Percentiles rank a stretch among this genome's conserved stretches.
These are phyloP conservation scores for Pezicula radicicola DNA, from an alignment of 2,329 filamentous ascomycete species.

Conservation along the genomic window DNA sequence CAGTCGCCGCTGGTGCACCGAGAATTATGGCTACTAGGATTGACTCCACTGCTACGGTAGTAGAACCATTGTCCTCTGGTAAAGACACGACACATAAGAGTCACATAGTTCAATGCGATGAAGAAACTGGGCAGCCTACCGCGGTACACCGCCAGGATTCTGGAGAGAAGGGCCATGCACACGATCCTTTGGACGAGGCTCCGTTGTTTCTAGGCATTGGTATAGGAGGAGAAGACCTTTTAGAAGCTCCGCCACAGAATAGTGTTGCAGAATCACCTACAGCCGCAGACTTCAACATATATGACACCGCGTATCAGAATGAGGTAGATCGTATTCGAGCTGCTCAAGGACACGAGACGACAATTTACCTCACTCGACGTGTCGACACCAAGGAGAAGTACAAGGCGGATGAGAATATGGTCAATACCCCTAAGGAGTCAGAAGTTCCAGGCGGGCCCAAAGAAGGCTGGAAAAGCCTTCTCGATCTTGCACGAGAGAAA, in stretches of 20 bases:
- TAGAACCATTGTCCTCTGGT: neutral
- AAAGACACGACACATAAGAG: neutral
- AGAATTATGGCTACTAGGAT: neutral
- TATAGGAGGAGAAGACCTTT: conserved; percentile 51
- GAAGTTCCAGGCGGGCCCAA: conserved; percentile 16
- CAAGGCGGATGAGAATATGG: conserved; percentile 25
- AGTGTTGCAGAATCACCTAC: conserved; percentile 82
- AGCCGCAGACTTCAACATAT: conserved; percentile 81
- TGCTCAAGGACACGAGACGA: conserved; percentile 43
- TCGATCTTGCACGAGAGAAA: conserved; percentile 25
- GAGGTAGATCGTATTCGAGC: conserved; percentile 72
- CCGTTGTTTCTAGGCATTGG: conserved; percentile 76
- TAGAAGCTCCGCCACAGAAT: conserved; percentile 31
- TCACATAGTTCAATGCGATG: neutral
- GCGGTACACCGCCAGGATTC: conserved; percentile 18
- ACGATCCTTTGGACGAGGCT: conserved; percentile 58
- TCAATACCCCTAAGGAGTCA: conserved; percentile 15
- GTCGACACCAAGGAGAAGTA: conserved; percentile 38
- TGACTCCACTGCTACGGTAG: conserved; percentile 7
- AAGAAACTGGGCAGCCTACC: neutral
- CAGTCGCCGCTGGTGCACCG: conserved; percentile 17
- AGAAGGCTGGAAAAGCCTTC: conserved; percentile 24
- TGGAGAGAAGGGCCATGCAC: conserved; percentile 57
- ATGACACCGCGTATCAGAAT: conserved; percentile 81
- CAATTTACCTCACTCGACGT: conserved; percentile 53